phyloP scores from a whole-genome alignment of 306 rosid species.

The Cucumis cinereus region DNA sequence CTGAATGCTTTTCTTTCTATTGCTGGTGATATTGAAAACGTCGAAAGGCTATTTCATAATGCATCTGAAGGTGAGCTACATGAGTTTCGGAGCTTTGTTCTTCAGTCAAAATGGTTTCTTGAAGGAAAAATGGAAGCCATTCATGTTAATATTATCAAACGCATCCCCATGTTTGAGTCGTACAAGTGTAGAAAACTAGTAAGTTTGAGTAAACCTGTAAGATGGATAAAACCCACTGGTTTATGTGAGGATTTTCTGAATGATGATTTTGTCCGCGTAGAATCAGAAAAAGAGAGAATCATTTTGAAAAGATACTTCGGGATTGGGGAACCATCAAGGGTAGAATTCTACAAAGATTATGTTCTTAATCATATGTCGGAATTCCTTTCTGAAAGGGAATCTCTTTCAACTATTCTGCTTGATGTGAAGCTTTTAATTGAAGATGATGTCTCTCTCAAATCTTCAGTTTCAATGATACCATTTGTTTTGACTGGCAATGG shows the following conservation, averaged over 20 bases:
- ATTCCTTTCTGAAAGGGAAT: conserved; percentile 42
- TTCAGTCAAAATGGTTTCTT: conserved; percentile 88
- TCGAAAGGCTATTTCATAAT: conserved; percentile 51
- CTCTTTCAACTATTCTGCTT: conserved; percentile 51
- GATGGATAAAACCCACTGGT: conserved; percentile 79
- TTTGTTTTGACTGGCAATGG: conserved; percentile 90
- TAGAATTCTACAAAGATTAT: conserved; percentile 76
- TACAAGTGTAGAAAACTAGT: conserved; percentile 62
- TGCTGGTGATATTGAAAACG: conserved; percentile 59
- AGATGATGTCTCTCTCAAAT: conserved; percentile 53
- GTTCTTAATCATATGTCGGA: conserved; percentile 60
- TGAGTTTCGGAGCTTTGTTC: conserved; percentile 86
- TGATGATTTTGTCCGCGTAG: conserved; percentile 71
- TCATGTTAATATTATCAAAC: conserved; percentile 54
- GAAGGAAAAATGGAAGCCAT: conserved; percentile 55
- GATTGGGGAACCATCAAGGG: conserved; percentile 58
- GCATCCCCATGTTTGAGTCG: conserved; percentile 83
- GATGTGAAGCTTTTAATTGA: conserved; percentile 59
- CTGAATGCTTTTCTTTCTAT: conserved; percentile 62
- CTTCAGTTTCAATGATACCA: conserved; percentile 44
- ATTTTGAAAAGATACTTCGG: conserved; percentile 59
- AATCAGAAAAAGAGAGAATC: conserved; percentile 66
- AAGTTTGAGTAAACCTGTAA: conserved; percentile 65
- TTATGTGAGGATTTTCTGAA: conserved; percentile 58
- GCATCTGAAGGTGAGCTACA: conserved; percentile 88